A percentile compares a stretch with the other conserved stretches of the same genome.
These are phyloP conservation scores for Cetraspora pellucida DNA, from an alignment of 192 early-diverging fungal species.

Conservation along the genomic window DNA sequence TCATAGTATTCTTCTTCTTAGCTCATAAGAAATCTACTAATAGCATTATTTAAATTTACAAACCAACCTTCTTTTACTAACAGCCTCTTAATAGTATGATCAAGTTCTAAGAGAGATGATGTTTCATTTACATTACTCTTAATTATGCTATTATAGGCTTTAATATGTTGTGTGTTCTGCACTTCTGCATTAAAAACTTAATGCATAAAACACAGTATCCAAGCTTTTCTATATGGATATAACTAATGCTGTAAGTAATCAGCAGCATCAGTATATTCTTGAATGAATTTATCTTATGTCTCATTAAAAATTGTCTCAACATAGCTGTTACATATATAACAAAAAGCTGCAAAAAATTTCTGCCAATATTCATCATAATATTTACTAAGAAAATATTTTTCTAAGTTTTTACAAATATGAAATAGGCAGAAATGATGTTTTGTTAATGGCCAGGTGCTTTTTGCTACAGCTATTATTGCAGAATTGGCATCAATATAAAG, in stretches of 20 bases:
- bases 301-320: no score
- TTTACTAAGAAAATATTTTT: not conserved
- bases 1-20: not conserved
- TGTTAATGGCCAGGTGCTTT: not conserved
- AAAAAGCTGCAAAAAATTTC: not conserved
- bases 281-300: no score
- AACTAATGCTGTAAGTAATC: no score
- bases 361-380: not conserved
- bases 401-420: not conserved
- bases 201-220: not conserved
- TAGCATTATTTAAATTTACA: not conserved
- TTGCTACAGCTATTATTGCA: not conserved
- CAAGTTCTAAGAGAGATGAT: not conserved
- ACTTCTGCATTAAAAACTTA: not conserved
- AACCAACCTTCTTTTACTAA: not conserved
- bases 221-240: no score
- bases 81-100: not conserved
- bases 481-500: not conserved
- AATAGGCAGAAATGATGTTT: constrained; percentile 19
- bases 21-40: not conserved
- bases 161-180: not conserved
- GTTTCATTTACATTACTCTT: not conserved
- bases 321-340: not conserved
- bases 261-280: no score
- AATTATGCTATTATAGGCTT: not conserved